Evolutionary conservation across 345 rosid species (phyloP).

Genomic region (Linum usitatissimum): DNA sequence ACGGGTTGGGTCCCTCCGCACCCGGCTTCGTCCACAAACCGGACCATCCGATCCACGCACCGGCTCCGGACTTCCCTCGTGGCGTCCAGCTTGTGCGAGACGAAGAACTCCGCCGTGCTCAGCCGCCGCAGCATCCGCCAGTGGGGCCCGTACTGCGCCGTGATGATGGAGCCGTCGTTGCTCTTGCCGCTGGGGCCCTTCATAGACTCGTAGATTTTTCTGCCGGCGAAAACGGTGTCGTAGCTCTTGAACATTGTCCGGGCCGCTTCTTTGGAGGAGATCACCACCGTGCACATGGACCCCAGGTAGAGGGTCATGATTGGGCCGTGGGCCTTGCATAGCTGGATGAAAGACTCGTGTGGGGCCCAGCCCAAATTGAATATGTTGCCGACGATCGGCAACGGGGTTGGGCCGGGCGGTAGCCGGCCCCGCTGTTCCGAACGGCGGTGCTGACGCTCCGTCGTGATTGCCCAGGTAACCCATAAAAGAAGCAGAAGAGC

Average conservation of each 20-base stretch:
- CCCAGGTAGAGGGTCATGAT: slow-evolving; percentile 67
- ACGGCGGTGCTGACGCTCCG: slow-evolving; percentile 26
- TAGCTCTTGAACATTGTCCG: slow-evolving; percentile 71
- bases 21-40: slow-evolving; percentile 34
- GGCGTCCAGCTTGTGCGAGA: slow-evolving; percentile 48
- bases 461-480: slow-evolving; percentile 29
- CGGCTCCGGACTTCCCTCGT: slow-evolving; percentile 30
- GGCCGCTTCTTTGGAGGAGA: slow-evolving; percentile 56
- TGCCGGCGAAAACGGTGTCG: slow-evolving; percentile 53
- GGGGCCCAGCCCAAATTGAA: slow-evolving; percentile 47
- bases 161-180: slow-evolving; percentile 52
- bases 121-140: slow-evolving; percentile 70
- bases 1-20: slow-evolving; percentile 31
- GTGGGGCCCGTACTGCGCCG: slow-evolving; percentile 63
- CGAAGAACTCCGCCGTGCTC: slow-evolving; percentile 56
- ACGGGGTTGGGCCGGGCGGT: slow-evolving; percentile 66
- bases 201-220: slow-evolving; percentile 82
- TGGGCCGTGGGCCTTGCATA: slow-evolving; percentile 49
- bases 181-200: slow-evolving; percentile 44
- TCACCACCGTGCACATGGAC: slow-evolving; percentile 58
- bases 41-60: slow-evolving; percentile 49
- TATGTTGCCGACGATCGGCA: slow-evolving; percentile 62
- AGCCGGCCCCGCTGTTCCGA: slow-evolving; percentile 20
- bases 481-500: slow-evolving; percentile 27
- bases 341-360: slow-evolving; percentile 38